Percentiles rank a stretch among this genome's conserved stretches.
phyloP scores from a whole-genome alignment of 495 filamentous ascomycete genomes.

The Tuber microsphaerosporum region DNA sequence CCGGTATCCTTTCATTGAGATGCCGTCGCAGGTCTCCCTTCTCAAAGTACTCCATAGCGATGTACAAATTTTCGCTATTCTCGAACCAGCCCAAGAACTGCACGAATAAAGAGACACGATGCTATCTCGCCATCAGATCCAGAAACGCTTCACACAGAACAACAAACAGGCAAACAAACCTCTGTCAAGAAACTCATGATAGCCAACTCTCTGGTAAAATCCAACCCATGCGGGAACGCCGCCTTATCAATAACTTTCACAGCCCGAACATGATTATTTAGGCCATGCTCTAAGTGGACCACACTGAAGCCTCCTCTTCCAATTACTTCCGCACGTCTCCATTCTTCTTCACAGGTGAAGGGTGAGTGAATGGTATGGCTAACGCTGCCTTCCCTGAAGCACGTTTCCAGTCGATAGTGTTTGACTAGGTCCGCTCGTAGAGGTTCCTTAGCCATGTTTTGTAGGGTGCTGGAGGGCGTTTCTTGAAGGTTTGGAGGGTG shows the following conservation, averaged over 20 bases:
- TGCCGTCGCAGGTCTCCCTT: constrained; percentile 43
- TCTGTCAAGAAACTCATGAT: constrained; percentile 8
- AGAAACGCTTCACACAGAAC: neutral
- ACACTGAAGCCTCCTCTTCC: constrained; percentile 6
- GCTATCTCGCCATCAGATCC: neutral
- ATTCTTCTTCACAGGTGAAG: neutral
- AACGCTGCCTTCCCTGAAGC: neutral
- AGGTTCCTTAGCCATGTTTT: neutral
- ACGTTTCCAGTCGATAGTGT: neutral
- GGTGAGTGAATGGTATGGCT: neutral
- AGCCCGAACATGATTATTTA: constrained; percentile 7
- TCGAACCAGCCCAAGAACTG: constrained; percentile 46
- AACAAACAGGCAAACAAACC: constrained; percentile 8
- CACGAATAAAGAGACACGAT: constrained; percentile 34
- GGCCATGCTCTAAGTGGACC: constrained; percentile 8
- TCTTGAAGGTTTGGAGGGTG: neutral
- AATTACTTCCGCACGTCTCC: constrained; percentile 4
- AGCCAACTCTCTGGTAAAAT: constrained; percentile 9
- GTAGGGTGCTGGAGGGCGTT: neutral
- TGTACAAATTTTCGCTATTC: constrained; percentile 34
- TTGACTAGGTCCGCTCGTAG: neutral
- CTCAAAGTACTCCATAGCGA: constrained; percentile 47
- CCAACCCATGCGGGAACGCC: neutral
- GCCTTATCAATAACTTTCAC: constrained; percentile 12
- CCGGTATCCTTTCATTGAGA: constrained; percentile 38